A percentile compares a stretch with the other conserved stretches of the same genome.
phyloP scores from a whole-genome alignment of 1,284 basidiomycete species.

The Volvariella surrecta region DNA sequence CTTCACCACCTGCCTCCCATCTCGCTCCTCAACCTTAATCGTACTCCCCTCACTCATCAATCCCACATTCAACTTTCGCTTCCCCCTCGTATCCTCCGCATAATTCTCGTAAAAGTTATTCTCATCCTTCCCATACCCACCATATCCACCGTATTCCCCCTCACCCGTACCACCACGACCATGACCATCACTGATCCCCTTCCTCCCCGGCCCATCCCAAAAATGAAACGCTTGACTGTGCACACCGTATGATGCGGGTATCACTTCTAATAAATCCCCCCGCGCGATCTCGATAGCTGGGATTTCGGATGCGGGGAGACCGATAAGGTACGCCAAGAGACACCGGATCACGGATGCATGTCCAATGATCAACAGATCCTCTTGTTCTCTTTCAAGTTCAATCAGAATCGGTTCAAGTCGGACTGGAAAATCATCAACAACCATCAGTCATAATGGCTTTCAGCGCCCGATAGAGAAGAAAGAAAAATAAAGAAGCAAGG shows the following conservation, averaged over 20 bases:
- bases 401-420: conserved; percentile 96
- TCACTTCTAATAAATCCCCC: conserved; percentile 84
- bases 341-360: conserved; percentile 99
- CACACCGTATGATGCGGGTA: conserved; percentile 86
- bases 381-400: conserved; percentile 90
- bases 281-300: conserved; percentile 93
- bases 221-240: conserved; percentile 86
- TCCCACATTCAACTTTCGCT: conserved; percentile 28
- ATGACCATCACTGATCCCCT: conserved; percentile 18
- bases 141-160: not conserved
- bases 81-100: conserved; percentile 74
- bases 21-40: no score
- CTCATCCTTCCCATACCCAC: conserved; percentile 38
- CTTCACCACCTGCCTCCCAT: no score
- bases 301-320: conserved; percentile 92
- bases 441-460: conserved; percentile 75
- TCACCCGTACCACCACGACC: conserved; percentile 6
- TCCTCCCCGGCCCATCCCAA: conserved; percentile 77
- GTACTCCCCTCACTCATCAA: no score
- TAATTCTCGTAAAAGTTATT: conserved; percentile 83
- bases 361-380: conserved; percentile 95
- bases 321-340: conserved; percentile 86
- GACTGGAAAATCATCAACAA: conserved; percentile 62
- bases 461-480: not conserved
- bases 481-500: no score